Evolutionary conservation across 2,329 filamentous ascomycete species (phyloP).

Genomic region (Exophiala lecanii-corni): DNA sequence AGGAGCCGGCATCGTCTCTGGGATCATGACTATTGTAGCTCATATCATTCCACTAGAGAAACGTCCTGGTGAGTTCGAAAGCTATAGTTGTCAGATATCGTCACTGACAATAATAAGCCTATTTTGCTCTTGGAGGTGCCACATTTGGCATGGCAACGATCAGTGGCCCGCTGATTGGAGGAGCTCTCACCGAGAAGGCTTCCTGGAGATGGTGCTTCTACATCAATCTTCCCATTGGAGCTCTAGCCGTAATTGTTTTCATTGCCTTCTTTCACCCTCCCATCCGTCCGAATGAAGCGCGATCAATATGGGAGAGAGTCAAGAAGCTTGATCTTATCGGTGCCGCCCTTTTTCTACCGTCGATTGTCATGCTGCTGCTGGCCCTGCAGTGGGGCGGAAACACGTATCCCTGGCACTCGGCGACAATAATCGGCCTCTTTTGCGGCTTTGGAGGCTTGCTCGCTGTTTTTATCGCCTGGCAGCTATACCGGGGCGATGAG

Average conservation of each 20-base stretch:
- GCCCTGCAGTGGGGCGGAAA: constrained; percentile 28
- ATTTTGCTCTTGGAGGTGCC: constrained; percentile 28
- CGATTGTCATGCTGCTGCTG: constrained; percentile 27
- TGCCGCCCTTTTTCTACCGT: constrained; percentile 22
- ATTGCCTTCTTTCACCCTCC: constrained; percentile 25
- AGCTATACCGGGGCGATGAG: constrained; percentile 24
- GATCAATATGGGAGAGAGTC: constrained; percentile 5
- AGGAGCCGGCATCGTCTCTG: constrained; percentile 28
- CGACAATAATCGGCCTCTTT: constrained; percentile 28
- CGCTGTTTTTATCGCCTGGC: constrained; percentile 30
- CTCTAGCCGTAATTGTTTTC: constrained; percentile 36
- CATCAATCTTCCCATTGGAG: constrained; percentile 40
- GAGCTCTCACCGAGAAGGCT: constrained; percentile 36
- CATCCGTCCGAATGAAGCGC: constrained; percentile 23
- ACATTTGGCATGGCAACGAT: constrained; percentile 36
- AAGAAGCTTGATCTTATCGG: constrained; percentile 27
- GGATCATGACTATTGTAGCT: constrained; percentile 28
- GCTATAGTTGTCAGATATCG: background rate
- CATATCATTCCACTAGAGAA: constrained; percentile 27
- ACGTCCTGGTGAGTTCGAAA: constrained; percentile 24
- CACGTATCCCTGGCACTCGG: constrained; percentile 22
- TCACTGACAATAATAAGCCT: constrained; percentile 25
- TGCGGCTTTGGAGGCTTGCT: constrained; percentile 24
- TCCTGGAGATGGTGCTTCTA: constrained; percentile 39
- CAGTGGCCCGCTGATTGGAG: constrained; percentile 39